Conservation (phyloP, 768 basidiomycete genomes). For the Leccinum boreale region DNA sequence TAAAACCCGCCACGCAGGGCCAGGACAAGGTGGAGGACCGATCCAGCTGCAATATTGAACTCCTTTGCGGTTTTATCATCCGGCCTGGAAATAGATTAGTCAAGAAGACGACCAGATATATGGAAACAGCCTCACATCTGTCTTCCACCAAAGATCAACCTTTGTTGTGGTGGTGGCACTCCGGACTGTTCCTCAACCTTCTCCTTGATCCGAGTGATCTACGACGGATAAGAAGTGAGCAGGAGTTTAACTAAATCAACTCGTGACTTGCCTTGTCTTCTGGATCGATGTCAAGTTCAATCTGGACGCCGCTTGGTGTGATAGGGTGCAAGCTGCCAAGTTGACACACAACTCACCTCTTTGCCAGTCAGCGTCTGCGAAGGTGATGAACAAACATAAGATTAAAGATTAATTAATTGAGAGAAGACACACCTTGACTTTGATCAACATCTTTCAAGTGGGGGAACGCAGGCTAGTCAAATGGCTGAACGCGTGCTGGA, state of each 20-base stretch:
- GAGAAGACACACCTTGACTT: constrained; percentile 20
- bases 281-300: constrained; percentile 92
- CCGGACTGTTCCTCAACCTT: constrained; percentile 98
- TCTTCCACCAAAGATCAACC: constrained; percentile 88
- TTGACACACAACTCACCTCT: constrained; percentile 56
- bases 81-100: constrained; percentile 46
- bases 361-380: constrained; percentile 76
- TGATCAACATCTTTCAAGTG: constrained; percentile 22
- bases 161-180: constrained; percentile 93
- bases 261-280: constrained; percentile 68
- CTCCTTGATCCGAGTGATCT: constrained; percentile 96
- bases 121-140: constrained; percentile 67
- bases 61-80: constrained; percentile 91
- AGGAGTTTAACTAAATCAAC: neutral
- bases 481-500: no score
- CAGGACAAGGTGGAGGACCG: constrained; percentile 91
- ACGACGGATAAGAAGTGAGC: constrained; percentile 4
- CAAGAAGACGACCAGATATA: neutral
- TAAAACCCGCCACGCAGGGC: constrained; percentile 86
- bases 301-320: constrained; percentile 42
- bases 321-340: neutral
- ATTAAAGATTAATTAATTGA: neutral
- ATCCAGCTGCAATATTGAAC: constrained; percentile 78
- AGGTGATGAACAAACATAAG: neutral
- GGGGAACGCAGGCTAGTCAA: neutral